Evolutionary conservation across 306 rosid genomes (phyloP), one percentile per base, ranked within the genome.

Genomic region (Biancaea sappan): DNA sequence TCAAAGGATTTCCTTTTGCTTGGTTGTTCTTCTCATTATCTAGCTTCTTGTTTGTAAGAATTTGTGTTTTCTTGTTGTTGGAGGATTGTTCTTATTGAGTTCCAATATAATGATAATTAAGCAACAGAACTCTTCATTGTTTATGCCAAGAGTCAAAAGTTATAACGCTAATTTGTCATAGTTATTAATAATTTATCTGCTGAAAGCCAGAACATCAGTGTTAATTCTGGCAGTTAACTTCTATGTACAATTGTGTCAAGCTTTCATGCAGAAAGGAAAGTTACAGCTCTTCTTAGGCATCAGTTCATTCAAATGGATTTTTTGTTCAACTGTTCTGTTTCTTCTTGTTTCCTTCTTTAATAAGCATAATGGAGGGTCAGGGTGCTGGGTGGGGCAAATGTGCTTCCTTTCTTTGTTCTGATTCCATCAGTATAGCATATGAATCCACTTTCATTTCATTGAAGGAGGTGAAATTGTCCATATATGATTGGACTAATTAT

Each of bases 241-340:
- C 24, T 46, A 6, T 29, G 32, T 73, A 13, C 19, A 60, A 60
- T 47, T 57, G 48, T 32, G 13, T 38, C 7, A 58, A 6, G 41
- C 53, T 47, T 37, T 68, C 70, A 58, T 35, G 44, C n/a, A 44
- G 26, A 31, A 57, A 43, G 48, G 21, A 66, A 32, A 43, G 25
- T 24, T 37, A 69, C 51, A 4, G 72, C 50, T 54, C 50, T 50
- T 76, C 35, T 75, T 31, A 34, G n/a, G 18, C 29, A 21, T 25
- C 60, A 44, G 51, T 68, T 44, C 60, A 58, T 32, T 77, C 38
- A 7, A 43, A 58, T 28, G 70, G 28, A 24, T 51, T 38, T 63
- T 12, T 22, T 63, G 0, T 10, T 10, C 32, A 2, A 13, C 4
- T 38, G 21, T 63, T 18, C 25, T 61, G 28, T 5, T 64, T 65